Evolutionary conservation across 2,329 filamentous ascomycete species (phyloP).

Genomic region (Venturia effusa): DNA sequence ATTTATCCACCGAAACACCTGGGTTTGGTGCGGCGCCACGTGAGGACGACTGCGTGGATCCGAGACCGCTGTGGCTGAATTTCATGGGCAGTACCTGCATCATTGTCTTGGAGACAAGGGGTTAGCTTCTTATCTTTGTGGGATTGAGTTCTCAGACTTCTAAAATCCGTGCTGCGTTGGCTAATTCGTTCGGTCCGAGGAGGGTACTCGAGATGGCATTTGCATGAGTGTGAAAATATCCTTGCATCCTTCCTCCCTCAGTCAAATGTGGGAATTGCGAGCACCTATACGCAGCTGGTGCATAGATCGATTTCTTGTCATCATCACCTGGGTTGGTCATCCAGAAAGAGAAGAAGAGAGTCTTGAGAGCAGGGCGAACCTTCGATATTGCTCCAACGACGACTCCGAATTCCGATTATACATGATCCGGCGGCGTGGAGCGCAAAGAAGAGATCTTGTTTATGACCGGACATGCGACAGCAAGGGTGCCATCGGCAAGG

Average conservation of each 20-base stretch:
- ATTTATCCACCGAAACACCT: neutral
- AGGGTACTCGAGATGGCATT: constrained; percentile 4
- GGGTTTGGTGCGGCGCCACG: neutral
- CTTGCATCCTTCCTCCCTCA: constrained; percentile 3
- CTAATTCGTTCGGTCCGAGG: neutral
- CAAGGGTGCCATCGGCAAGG: constrained; percentile 21
- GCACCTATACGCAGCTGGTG: constrained; percentile 8
- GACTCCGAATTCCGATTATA: neutral
- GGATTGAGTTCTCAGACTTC: constrained; percentile 2
- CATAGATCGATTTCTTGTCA: neutral
- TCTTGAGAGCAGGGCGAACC: constrained; percentile 11
- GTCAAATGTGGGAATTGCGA: constrained; percentile 4
- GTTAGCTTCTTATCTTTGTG: neutral
- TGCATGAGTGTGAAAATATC: constrained; percentile 9
- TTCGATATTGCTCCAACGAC: constrained; percentile 8
- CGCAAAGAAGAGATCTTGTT: constrained; percentile 18
- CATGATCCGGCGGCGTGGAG: constrained; percentile 8
- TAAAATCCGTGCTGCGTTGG: neutral
- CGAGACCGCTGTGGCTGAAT: neutral
- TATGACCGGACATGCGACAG: constrained; percentile 15
- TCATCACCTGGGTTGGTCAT: constrained; percentile 10
- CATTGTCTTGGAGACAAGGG: neutral
- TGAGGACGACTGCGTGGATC: neutral
- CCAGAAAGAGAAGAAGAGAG: constrained; percentile 4
- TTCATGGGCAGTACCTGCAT: neutral